Base-by-base conservation (phyloP, 345 rosid species). In the Eutrema yunnanense region DNA sequence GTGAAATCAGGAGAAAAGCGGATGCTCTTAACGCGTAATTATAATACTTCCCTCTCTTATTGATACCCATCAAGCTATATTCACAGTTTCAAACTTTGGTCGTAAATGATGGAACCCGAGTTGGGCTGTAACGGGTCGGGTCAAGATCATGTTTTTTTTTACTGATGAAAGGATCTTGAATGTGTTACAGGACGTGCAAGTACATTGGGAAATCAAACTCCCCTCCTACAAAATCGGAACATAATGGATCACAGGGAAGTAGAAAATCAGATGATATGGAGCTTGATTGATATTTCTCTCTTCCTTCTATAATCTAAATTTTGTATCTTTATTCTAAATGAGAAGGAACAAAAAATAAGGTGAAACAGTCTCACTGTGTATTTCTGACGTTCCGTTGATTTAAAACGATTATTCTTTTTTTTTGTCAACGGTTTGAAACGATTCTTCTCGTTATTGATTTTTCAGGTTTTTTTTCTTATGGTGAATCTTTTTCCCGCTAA, bases 1-100 rank as follows among this genome's bases (percentile, higher is more conserved):
- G 80, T 74, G 93, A 88, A 67, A 86, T 90, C 81, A 86, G 67
- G 73, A 82, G 81, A 81, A 82, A 59, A 78, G 71, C 76, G 12
- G 88, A 87, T 61, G 81, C 84, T 43, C 80, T 87, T 13, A 79
- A 81, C 67, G 74, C 73, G 92, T 87, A 84, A 59, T 16, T 30
- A 64, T 72, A 42, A 33, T 7, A 1, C 14, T 4, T 3, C 32
- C 62, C 9, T 38, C 59, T 44, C 56, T 26, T 46, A 6, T 14
- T 57, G 12, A n/a, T 44, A 54, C 48, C 2, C 42, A 47, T 32
- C 3, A 62, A 40, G 36, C 74, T 48, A 47, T 68, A 6, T 61
- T 49, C 50, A 59, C 33, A 29, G 13, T 6, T 46, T 43, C 30
- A 56, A 50, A 38, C 32, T 27, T n/a, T 30, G 30, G 6, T 37